A percentile compares a stretch with the other conserved stretches of the same genome.
Conservation (phyloP, 2,329 filamentous ascomycete genomes). For the Diaporthe sp. region DNA sequence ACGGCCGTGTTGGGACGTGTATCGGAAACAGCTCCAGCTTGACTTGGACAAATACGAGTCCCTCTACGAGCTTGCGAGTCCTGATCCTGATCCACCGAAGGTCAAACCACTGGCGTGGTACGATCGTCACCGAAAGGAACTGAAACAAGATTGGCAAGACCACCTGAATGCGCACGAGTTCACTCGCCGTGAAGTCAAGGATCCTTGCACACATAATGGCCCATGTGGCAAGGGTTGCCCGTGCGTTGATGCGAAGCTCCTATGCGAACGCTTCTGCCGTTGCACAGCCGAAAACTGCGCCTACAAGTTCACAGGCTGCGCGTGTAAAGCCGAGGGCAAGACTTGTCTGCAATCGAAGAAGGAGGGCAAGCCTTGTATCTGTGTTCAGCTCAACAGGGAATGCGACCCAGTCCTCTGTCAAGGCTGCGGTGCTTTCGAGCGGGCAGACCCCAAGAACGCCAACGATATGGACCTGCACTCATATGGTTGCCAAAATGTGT, state of each 20-base stretch:
- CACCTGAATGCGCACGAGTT: slow-evolving; percentile 69
- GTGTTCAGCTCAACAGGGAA: slow-evolving; percentile 80
- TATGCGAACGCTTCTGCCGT: slow-evolving; percentile 81
- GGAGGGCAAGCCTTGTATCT: slow-evolving; percentile 75
- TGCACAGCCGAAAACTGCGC: slow-evolving; percentile 72
- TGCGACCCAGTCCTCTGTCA: slow-evolving; percentile 84
- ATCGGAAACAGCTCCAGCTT: slow-evolving; percentile 58
- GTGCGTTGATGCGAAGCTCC: slow-evolving; percentile 72
- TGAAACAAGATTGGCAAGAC: slow-evolving; percentile 69
- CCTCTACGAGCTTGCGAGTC: slow-evolving; percentile 47
- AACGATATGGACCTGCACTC: slow-evolving; percentile 69
- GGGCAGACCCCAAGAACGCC: slow-evolving; percentile 78
- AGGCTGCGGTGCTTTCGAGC: slow-evolving; percentile 77
- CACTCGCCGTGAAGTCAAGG: slow-evolving; percentile 69
- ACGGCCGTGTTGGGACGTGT: slow-evolving; percentile 67
- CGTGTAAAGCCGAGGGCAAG: slow-evolving; percentile 73
- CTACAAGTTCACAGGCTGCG: slow-evolving; percentile 76
- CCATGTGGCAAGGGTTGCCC: slow-evolving; percentile 73
- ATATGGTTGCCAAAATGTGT: slow-evolving; percentile 79
- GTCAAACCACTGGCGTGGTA: slow-evolving; percentile 67
- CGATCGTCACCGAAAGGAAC: slow-evolving; percentile 68
- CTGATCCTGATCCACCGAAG: slow-evolving; percentile 49
- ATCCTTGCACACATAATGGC: slow-evolving; percentile 79
- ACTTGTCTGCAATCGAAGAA: slow-evolving; percentile 70
- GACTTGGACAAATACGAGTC: slow-evolving; percentile 48